Evolutionary conservation across 164 flowering plant species (phyloP), one percentile per base, ranked within the genome.

Genomic region (Cinnamomum chago): DNA sequence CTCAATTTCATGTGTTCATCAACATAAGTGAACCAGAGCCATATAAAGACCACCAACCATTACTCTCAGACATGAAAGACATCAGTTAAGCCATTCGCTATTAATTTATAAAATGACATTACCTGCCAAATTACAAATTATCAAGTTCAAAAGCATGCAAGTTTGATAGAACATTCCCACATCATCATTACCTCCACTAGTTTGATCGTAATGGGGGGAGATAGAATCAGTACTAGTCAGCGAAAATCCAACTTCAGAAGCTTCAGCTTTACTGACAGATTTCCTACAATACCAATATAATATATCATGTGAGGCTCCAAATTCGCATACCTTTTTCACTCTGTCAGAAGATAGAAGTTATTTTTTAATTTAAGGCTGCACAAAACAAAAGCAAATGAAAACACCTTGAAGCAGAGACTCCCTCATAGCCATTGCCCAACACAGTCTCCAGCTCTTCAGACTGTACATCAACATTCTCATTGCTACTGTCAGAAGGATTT

Each of bases 141-240:
- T 20, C 2, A 40, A 47, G 40, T 62, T 60, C 40, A 50, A 62
- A 58, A 5, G 23, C 13, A 52, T 22, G 52, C 25, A 50, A 30
- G 58, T 15, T 67, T 47, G 60, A 67, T 24, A 65, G 17, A 20
- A 55, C 20, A 55, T 55, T 25, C 20, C 24, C 51, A 40, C 11
- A 27, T 66, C 28, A 3, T 60, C 66, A 65, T 50, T 81, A 90
- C 94, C 94, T 82, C 81, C 88, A 67, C 70, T 65, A 58, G 71
- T 58, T 73, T 25, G 81, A 70, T 77, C 73, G 73, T 68, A 50
- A 55, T 72, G 30, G 73, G 68, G 50, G 23, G 76, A 67, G 68
- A 76, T 68, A 20, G 79, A 75, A 72, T 76, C 27, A 4, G 62
- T 17, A 27, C 28, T 65, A 18, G 70, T 67, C 65, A 75, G 79